Percentiles rank a stretch among this genome's conserved stretches.
Conservation (phyloP, 164 flowering plant genomes). For the Kalanchoe fedtschenkoi region DNA sequence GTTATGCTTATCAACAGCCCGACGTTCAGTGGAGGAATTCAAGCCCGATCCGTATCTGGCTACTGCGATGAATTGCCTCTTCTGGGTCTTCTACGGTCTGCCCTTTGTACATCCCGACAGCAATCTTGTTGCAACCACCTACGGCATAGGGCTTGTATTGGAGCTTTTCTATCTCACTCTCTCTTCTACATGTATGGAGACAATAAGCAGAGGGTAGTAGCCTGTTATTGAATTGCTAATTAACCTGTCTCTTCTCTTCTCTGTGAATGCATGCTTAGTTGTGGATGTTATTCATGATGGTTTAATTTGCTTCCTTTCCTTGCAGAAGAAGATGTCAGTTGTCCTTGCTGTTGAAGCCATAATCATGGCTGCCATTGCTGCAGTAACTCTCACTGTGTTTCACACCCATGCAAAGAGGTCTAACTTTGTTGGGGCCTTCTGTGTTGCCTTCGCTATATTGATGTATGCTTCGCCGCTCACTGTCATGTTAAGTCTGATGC, state of each 20-base stretch:
- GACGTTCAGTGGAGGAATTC: slow-evolving; percentile 35
- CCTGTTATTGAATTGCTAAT: too few relatives aligned
- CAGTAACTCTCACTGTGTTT: not conserved
- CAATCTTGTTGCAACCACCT: slow-evolving; percentile 39
- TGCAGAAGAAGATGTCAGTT: not conserved
- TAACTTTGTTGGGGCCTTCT: slow-evolving; percentile 9
- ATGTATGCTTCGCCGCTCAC: slow-evolving; percentile 14
- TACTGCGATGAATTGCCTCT: slow-evolving; percentile 23
- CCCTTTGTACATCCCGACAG: slow-evolving; percentile 35
- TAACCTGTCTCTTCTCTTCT: not conserved
- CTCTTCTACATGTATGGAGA: slow-evolving; percentile 19
- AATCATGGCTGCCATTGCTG: not conserved
- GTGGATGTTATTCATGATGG: not conserved
- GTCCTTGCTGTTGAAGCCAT: not conserved
- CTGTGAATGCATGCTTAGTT: too few relatives aligned
- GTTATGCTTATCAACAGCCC: slow-evolving; percentile 20
- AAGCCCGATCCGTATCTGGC: slow-evolving; percentile 20
- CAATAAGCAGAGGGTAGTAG: slow-evolving; percentile 35
- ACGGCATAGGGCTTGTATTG: slow-evolving; percentile 31
- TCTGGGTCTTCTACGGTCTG: slow-evolving; percentile 32
- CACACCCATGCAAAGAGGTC: slow-evolving; percentile 10
- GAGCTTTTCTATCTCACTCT: slow-evolving; percentile 25
- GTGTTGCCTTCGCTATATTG: not conserved
- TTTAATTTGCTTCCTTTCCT: too few relatives aligned
- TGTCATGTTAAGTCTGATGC: slow-evolving; percentile 7